Conservation (phyloP, 306 rosid genomes). For the Pueraria montana region DNA sequence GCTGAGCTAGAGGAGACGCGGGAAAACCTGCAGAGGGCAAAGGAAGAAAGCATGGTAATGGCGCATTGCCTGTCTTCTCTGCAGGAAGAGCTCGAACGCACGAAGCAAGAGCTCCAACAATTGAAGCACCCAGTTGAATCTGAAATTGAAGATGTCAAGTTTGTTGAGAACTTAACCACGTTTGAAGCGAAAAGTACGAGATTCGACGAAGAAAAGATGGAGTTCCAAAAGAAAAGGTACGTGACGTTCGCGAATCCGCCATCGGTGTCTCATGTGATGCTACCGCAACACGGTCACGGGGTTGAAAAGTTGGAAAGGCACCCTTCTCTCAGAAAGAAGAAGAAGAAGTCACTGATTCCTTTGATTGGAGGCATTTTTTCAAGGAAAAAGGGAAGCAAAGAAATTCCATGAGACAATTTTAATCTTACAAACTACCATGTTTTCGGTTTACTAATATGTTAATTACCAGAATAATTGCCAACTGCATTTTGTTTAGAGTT, state of each 20-base stretch:
- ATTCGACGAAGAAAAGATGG: constrained; percentile 52
- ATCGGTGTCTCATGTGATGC: constrained; percentile 54
- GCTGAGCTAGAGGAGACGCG: constrained; percentile 83
- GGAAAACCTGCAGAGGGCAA: constrained; percentile 73
- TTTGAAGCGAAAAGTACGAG: constrained; percentile 50
- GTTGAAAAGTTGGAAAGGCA: constrained; percentile 68
- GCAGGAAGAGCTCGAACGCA: constrained; percentile 77
- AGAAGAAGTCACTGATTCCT: constrained; percentile 75
- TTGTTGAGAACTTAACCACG: constrained; percentile 60
- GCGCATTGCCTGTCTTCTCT: constrained; percentile 77
- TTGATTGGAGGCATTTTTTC: constrained; percentile 74
- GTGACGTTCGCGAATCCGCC: constrained; percentile 90
- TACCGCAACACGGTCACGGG: constrained; percentile 59
- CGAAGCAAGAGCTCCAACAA: constrained; percentile 71
- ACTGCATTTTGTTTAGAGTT: constrained; percentile 23
- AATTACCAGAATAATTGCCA: constrained; percentile 42
- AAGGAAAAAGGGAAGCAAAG: constrained; percentile 68
- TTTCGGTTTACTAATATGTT: constrained; percentile 21
- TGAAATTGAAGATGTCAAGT: constrained; percentile 71
- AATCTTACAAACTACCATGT: background rate
- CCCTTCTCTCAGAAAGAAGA: constrained; percentile 79
- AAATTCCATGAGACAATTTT: constrained; percentile 47
- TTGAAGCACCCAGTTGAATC: constrained; percentile 57
- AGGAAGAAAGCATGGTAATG: constrained; percentile 81
- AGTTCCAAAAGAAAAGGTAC: constrained; percentile 89